Conservation (phyloP, 1,284 basidiomycete genomes). For the Fomitopsis palustris region DNA sequence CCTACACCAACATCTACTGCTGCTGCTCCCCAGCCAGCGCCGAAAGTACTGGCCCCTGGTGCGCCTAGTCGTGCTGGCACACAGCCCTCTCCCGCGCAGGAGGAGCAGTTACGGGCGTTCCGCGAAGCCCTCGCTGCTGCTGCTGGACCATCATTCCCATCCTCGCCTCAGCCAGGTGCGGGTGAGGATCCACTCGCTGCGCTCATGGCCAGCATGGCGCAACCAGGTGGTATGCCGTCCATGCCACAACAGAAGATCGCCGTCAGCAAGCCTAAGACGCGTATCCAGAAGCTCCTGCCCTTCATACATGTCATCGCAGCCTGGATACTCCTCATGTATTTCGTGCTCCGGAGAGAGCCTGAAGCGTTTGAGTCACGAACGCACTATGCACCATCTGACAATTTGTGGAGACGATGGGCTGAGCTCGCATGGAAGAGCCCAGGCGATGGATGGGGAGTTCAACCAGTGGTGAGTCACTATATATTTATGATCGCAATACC, state of each 20-base stretch:
- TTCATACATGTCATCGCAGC: constrained; percentile 58
- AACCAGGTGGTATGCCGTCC: constrained; percentile 11
- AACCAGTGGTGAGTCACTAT: constrained; percentile 45
- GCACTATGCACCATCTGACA: constrained; percentile 18
- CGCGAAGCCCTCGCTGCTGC: constrained; percentile 57
- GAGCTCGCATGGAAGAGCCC: constrained; percentile 37
- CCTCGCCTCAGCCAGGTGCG: constrained; percentile 4
- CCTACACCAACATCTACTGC: constrained; percentile 32
- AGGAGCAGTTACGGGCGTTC: constrained; percentile 63
- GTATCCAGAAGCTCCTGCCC: constrained; percentile 57
- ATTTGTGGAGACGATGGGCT: constrained; percentile 56
- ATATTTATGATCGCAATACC: neutral
- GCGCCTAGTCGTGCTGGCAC: constrained; percentile 13
- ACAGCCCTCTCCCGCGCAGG: constrained; percentile 16
- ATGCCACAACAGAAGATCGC: constrained; percentile 9
- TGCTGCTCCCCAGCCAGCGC: constrained; percentile 19
- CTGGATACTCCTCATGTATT: constrained; percentile 64
- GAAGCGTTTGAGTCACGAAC: constrained; percentile 31
- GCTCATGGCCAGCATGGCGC: constrained; percentile 29
- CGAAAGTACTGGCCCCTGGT: constrained; percentile 11
- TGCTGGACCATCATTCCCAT: constrained; percentile 11
- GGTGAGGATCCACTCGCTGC: constrained; percentile 29
- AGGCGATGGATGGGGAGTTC: constrained; percentile 41
- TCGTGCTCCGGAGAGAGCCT: constrained; percentile 65
- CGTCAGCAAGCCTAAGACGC: constrained; percentile 36